Conservation (phyloP, 163 green algal species). For the Dunaliella salina region DNA sequence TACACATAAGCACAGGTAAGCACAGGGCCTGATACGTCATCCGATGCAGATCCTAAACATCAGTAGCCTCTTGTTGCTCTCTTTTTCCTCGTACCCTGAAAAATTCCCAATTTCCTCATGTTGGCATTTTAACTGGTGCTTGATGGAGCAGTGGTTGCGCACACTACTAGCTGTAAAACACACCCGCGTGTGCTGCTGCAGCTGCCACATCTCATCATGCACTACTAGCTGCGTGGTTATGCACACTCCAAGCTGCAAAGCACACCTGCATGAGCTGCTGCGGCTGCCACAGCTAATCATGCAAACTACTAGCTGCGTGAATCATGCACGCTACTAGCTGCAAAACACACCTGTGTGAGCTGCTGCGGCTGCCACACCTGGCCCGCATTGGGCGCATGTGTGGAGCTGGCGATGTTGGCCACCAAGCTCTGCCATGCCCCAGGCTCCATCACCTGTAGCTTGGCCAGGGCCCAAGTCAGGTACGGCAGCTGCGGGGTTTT, state of each 20-base stretch:
- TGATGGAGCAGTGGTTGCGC: too few species aligned
- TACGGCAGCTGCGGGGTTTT: neutral
- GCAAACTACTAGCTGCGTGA: too few species aligned
- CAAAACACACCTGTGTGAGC: neutral
- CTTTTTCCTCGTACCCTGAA: too few species aligned
- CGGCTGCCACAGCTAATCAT: too few species aligned
- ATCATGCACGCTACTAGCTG: neutral
- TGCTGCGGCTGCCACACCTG: neutral
- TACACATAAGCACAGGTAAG: too few species aligned
- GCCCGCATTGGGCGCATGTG: neutral
- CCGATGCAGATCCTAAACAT: too few species aligned
- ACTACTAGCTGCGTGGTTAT: neutral
- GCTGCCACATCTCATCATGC: neutral
- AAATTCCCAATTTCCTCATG: too few species aligned
- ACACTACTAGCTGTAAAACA: too few species aligned
- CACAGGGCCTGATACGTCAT: too few species aligned
- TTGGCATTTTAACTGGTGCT: too few species aligned
- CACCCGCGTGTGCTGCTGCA: neutral
- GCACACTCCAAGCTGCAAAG: neutral
- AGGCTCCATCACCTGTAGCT: neutral
- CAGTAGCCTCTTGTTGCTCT: too few species aligned
- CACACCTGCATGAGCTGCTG: neutral
- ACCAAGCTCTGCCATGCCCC: neutral
- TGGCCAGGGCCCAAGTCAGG: neutral
- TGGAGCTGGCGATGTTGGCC: neutral